Conservation (phyloP, 2,329 filamentous ascomycete species). For the Myriosclerotinia duriaeana region DNA sequence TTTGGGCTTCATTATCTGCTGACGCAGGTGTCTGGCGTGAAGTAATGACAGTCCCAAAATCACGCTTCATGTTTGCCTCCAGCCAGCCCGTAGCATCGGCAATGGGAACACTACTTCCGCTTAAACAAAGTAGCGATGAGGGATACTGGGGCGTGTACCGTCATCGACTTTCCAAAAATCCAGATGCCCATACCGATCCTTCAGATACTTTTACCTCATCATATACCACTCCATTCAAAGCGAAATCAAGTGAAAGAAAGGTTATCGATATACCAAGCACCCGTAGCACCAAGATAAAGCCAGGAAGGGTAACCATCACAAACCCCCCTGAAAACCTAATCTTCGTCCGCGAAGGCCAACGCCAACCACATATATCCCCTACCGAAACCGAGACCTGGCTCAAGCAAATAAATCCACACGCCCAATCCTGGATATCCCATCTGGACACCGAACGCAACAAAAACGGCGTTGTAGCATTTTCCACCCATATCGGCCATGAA, state of each 20-base stretch:
- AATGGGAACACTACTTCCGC: constrained; percentile 24
- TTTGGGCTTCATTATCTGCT: constrained; percentile 28
- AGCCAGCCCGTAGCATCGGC: constrained; percentile 27
- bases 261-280: constrained; percentile 11
- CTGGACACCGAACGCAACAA: constrained; percentile 26
- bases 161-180: constrained; percentile 26
- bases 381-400: constrained; percentile 29
- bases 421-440: constrained; percentile 27
- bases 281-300: neutral
- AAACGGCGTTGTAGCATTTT: constrained; percentile 27
- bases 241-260: neutral
- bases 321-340: constrained; percentile 29
- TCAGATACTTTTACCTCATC: constrained; percentile 27
- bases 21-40: constrained; percentile 32
- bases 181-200: constrained; percentile 28
- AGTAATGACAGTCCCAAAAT: constrained; percentile 31
- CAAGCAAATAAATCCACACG: constrained; percentile 26
- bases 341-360: constrained; percentile 30
- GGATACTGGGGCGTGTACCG: constrained; percentile 33
- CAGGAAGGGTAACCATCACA: constrained; percentile 21
- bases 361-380: constrained; percentile 23
- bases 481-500: constrained; percentile 28
- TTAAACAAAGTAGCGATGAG: constrained; percentile 26
- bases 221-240: constrained; percentile 24
- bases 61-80: constrained; percentile 29